Conservation (phyloP, 371 early-diverging fungal species). For the Mortierella sp. region DNA sequence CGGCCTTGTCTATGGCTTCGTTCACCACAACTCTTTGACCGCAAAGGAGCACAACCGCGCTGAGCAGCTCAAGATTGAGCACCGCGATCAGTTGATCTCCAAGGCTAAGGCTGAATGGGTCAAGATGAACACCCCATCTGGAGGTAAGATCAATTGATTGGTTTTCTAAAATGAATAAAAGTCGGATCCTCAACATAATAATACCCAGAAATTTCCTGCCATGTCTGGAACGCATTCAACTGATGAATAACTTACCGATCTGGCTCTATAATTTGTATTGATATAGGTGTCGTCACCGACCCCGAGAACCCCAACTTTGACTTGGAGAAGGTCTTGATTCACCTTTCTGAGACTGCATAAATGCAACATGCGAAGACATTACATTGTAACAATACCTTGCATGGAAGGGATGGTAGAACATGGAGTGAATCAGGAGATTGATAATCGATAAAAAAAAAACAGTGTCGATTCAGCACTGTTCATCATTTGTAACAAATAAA, state of each 20-base stretch:
- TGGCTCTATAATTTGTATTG: not conserved
- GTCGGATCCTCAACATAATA: too few species aligned
- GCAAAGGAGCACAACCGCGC: conserved; percentile 70
- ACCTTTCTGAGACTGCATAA: conserved; percentile 60
- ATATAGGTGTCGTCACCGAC: conserved; percentile 62
- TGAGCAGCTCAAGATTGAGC: conserved; percentile 70
- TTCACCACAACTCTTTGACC: conserved; percentile 75
- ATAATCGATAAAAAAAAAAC: not conserved
- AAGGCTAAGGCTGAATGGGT: conserved; percentile 78
- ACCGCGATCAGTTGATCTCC: conserved; percentile 78
- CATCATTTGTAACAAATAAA: conserved; percentile 20
- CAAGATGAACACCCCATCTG: conserved; percentile 64
- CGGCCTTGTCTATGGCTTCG: conserved; percentile 80
- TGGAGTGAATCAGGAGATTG: not conserved
- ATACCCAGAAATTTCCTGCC: too few species aligned
- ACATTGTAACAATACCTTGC: conserved; percentile 31
- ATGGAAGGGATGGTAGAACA: conserved; percentile 19
- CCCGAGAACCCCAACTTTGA: conserved; percentile 76
- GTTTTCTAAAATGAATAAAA: too few species aligned
- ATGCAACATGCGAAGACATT: conserved; percentile 1
- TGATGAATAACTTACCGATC: not conserved
- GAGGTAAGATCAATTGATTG: conserved; percentile 36
- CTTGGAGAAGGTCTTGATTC: conserved; percentile 70
- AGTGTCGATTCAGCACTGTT: conserved; percentile 1
- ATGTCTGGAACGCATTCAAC: too few species aligned